phyloP scores from a whole-genome alignment of 2,329 filamentous ascomycete genomes.

The Epicoccum nigrum region DNA sequence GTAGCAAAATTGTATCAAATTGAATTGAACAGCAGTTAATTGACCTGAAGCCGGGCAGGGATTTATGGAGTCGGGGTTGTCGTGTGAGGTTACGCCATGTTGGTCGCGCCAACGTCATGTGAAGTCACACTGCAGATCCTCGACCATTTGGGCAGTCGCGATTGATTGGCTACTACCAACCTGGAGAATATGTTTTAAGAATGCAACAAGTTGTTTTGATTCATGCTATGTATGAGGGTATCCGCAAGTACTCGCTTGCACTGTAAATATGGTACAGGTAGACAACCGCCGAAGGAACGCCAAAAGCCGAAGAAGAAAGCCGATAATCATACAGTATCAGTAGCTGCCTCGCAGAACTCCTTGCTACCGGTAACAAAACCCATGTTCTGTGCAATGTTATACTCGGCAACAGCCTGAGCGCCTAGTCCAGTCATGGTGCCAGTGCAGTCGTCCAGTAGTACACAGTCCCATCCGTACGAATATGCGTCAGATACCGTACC shows the following conservation, averaged over 20 bases:
- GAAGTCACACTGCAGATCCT: slow-evolving; percentile 35
- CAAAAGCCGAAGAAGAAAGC: background rate
- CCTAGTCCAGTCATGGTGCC: slow-evolving; percentile 50
- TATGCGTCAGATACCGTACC: slow-evolving; percentile 52
- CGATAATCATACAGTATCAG: slow-evolving; percentile 6
- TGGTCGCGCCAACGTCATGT: slow-evolving; percentile 36
- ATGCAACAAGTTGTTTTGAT: background rate
- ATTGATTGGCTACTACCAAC: slow-evolving; percentile 18
- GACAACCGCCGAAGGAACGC: slow-evolving; percentile 9
- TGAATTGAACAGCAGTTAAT: too few species aligned
- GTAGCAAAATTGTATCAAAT: background rate
- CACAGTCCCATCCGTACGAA: slow-evolving; percentile 51
- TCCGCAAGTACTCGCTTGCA: slow-evolving; percentile 14
- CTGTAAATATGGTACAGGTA: slow-evolving; percentile 2
- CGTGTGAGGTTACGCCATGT: slow-evolving; percentile 21
- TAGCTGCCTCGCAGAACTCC: slow-evolving; percentile 34
- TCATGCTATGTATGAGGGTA: slow-evolving; percentile 19
- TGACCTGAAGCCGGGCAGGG: too few species aligned
- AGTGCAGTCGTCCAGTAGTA: slow-evolving; percentile 50
- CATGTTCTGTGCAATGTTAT: slow-evolving; percentile 52
- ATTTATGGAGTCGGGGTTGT: slow-evolving; percentile 9
- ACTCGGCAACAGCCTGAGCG: slow-evolving; percentile 49
- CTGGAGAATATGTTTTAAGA: background rate
- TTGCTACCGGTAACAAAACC: slow-evolving; percentile 51
- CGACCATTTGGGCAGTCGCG: slow-evolving; percentile 15